Conservation (phyloP, 768 basidiomycete species). For the Rhodotorula kratochvilovae region DNA sequence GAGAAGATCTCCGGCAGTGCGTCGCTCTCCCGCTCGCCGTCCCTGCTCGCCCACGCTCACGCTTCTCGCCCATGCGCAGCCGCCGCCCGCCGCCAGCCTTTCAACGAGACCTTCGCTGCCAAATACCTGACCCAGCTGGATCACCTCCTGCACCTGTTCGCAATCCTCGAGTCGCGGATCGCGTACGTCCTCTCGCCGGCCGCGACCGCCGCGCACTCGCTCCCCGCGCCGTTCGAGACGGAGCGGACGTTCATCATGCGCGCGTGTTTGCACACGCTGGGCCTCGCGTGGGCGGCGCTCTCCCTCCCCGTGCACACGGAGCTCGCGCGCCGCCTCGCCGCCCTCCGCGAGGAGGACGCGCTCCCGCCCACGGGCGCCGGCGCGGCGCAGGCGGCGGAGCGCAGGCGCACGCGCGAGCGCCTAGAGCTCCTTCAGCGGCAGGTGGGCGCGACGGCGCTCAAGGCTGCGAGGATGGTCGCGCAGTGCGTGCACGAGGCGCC, state of each 20-base stretch:
- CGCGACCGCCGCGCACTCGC: conserved; percentile 29
- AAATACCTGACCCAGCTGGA: conserved; percentile 36
- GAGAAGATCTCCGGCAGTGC: conserved; percentile 35
- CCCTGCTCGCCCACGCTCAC: not conserved
- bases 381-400: not conserved
- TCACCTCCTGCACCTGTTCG: conserved; percentile 33
- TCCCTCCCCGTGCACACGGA: conserved; percentile 33
- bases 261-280: conserved; percentile 31
- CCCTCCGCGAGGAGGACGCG: not conserved
- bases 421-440: conserved; percentile 18
- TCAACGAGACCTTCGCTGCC: conserved; percentile 26
- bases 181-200: conserved; percentile 32
- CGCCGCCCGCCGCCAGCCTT: conserved; percentile 24
- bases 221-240: conserved; percentile 31
- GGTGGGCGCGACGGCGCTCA: conserved; percentile 11
- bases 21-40: not conserved
- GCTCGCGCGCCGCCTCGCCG: conserved; percentile 23
- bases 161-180: conserved; percentile 30
- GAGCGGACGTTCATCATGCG: conserved; percentile 33
- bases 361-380: not conserved
- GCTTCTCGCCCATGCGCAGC: not conserved
- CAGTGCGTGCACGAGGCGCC: conserved; percentile 33
- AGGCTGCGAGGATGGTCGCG: conserved; percentile 35
- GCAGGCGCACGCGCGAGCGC: conserved; percentile 12
- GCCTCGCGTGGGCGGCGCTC: conserved; percentile 34